phyloP scores from a whole-genome alignment of 345 rosid genomes.

The Combretum micranthum region DNA sequence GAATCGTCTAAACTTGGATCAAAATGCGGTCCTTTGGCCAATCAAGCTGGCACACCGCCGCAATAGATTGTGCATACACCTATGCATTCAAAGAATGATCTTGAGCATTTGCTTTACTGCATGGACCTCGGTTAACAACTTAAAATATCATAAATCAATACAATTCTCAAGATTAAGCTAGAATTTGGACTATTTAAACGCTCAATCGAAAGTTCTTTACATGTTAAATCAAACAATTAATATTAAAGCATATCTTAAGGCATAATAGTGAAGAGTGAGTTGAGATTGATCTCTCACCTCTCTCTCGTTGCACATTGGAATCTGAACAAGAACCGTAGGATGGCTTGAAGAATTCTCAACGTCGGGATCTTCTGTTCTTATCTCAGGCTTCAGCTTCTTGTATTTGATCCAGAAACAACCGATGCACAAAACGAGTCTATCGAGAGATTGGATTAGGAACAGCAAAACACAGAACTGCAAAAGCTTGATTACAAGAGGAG shows the following conservation, averaged over 20 bases:
- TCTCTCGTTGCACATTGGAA: slow-evolving; percentile 94
- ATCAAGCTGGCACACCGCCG: slow-evolving; percentile 74
- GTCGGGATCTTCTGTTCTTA: slow-evolving; percentile 40
- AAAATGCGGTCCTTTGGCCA: slow-evolving; percentile 80
- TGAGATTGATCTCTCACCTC: slow-evolving; percentile 38
- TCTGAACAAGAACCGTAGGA: slow-evolving; percentile 94
- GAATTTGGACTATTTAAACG: no score
- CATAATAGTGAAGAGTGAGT: background rate
- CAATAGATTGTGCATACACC: slow-evolving; percentile 81
- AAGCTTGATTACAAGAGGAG: slow-evolving; percentile 53
- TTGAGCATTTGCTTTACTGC: no score
- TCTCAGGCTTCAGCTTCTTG: slow-evolving; percentile 55
- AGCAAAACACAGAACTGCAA: slow-evolving; percentile 65
- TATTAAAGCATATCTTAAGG: no score
- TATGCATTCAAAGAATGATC: slow-evolving; percentile 6
- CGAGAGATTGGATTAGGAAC: slow-evolving; percentile 83
- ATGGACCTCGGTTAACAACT: no score
- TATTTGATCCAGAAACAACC: slow-evolving; percentile 89
- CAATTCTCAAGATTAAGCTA: no score
- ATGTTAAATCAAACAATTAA: background rate
- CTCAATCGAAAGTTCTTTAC: background rate
- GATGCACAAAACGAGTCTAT: slow-evolving; percentile 61
- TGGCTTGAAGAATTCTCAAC: slow-evolving; percentile 37
- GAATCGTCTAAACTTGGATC: slow-evolving; percentile 92
- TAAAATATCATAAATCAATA: no score